Conservation (phyloP, 345 rosid genomes). For the Citrus glauca region DNA sequence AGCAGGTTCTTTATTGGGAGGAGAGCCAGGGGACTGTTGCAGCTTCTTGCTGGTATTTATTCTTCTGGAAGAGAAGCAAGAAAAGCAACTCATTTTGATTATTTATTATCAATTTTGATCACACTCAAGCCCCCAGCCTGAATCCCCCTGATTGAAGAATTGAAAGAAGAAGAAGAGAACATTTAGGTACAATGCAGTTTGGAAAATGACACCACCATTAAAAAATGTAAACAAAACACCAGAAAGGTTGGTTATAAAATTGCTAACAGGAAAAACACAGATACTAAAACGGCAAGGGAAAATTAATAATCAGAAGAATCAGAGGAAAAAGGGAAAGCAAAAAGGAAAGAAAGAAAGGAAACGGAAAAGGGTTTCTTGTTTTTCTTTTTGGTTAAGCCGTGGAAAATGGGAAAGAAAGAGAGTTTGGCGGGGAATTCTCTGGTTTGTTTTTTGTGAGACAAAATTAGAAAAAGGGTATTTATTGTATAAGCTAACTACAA, state of each 20-base stretch:
- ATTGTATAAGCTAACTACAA: not conserved
- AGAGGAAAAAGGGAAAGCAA: not conserved
- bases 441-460: not conserved
- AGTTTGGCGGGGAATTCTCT: slow-evolving; percentile 5
- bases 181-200: not conserved
- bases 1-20: slow-evolving; percentile 12
- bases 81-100: slow-evolving; percentile 64
- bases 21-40: not conserved
- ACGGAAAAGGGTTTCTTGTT: not conserved
- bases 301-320: not conserved
- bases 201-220: not conserved
- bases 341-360: not conserved
- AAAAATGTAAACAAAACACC: not conserved
- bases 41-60: slow-evolving; percentile 23
- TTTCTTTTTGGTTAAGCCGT: slow-evolving; percentile 1
- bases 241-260: not conserved
- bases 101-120: not conserved
- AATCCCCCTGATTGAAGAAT: not conserved
- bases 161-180: not conserved
- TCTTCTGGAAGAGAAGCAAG: slow-evolving; percentile 57
- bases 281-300: not conserved
- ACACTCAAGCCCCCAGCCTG: not conserved
- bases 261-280: not conserved
- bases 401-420: slow-evolving; percentile 19
- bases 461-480: not conserved